Conservation (phyloP, 768 basidiomycete species). For the Porpolomopsis calyptriformis region DNA sequence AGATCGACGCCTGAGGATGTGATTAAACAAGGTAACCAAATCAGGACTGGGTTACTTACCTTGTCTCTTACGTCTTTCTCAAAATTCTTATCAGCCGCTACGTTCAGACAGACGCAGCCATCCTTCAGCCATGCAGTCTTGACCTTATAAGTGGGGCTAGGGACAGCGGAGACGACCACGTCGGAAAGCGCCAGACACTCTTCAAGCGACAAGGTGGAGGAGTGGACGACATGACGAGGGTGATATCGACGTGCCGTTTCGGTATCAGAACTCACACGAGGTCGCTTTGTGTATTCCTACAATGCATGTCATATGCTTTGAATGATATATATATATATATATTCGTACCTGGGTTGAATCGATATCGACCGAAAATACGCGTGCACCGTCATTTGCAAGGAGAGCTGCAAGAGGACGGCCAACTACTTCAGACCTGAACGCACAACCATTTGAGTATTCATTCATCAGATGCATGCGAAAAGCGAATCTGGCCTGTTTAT, state of each 20-base stretch:
- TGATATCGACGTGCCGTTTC: constrained; percentile 49
- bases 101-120: constrained; percentile 88
- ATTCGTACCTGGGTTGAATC: constrained; percentile 71
- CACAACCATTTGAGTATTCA: neutral
- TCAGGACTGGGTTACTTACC: constrained; percentile 30
- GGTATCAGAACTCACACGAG: constrained; percentile 32
- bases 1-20: constrained; percentile 67
- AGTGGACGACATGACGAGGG: constrained; percentile 74
- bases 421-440: constrained; percentile 82
- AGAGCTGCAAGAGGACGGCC: constrained; percentile 94
- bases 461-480: constrained; percentile 1
- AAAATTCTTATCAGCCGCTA: constrained; percentile 94
- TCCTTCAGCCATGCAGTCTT: constrained; percentile 85
- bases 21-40: neutral
- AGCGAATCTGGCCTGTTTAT: constrained; percentile 88
- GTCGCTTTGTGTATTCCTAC: constrained; percentile 89
- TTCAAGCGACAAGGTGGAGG: constrained; percentile 55
- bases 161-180: constrained; percentile 92
- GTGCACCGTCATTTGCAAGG: constrained; percentile 91
- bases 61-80: constrained; percentile 87
- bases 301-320: neutral
- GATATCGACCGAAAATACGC: constrained; percentile 91
- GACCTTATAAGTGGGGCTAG: constrained; percentile 74
- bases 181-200: constrained; percentile 81
- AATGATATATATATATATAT: neutral